phyloP scores from a whole-genome alignment of 495 filamentous ascomycete species.

The Penicillium alfredii region DNA sequence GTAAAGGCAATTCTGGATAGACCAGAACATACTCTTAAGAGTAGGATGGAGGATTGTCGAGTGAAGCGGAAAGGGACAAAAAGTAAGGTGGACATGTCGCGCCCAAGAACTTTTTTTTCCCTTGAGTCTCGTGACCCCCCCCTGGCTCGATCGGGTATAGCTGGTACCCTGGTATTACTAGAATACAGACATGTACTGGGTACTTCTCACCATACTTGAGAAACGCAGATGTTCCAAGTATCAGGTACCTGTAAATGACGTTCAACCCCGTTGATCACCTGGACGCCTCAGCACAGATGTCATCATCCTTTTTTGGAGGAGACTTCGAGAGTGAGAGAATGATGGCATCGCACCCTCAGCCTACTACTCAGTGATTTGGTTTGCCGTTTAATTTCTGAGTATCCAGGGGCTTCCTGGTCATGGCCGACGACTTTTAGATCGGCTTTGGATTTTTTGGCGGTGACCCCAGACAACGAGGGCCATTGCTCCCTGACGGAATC shows the following conservation, averaged over 20 bases:
- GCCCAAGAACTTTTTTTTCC: slow-evolving; percentile 26
- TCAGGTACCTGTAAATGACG: slow-evolving; percentile 12
- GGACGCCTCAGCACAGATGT: slow-evolving; percentile 23
- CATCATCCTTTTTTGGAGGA: slow-evolving; percentile 18
- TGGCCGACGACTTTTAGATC: slow-evolving; percentile 14
- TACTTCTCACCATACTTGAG: neutral
- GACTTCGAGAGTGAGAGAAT: no score
- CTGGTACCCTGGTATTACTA: slow-evolving; percentile 4
- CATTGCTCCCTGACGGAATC: neutral
- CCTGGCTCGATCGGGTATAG: slow-evolving; percentile 5
- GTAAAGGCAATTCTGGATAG: no score
- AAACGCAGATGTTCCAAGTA: neutral
- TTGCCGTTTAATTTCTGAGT: no score
- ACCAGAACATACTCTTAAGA: no score
- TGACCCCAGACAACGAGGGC: neutral
- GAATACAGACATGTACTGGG: no score
- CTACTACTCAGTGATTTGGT: no score
- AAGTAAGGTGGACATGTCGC: slow-evolving; percentile 14
- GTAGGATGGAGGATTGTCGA: no score
- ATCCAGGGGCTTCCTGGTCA: slow-evolving; percentile 8
- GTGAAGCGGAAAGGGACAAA: slow-evolving; percentile 3
- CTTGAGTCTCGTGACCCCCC: slow-evolving; percentile 21
- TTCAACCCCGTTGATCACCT: slow-evolving; percentile 17
- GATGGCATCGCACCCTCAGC: no score
- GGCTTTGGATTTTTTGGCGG: slow-evolving; percentile 9